phyloP scores from a whole-genome alignment of 805 yeast species.

The Naumovozyma castellii region DNA sequence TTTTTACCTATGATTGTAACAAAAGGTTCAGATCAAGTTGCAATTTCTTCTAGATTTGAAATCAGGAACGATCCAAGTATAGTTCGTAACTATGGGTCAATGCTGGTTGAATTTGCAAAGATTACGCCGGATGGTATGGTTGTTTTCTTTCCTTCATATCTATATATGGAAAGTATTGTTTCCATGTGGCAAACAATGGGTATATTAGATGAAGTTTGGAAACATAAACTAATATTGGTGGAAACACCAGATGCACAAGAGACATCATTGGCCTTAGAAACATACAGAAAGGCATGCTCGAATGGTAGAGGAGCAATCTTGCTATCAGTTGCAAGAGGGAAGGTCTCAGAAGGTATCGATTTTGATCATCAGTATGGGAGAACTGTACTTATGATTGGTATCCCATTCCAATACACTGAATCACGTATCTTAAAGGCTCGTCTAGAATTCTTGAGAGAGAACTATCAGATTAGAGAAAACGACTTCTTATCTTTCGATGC shows the following conservation, averaged over 20 bases:
- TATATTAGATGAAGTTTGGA: slow-evolving; percentile 96
- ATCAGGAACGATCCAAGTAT: slow-evolving; percentile 96
- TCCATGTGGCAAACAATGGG: slow-evolving; percentile 99
- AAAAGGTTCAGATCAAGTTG: slow-evolving; percentile 96
- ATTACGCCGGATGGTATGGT: slow-evolving; percentile 97
- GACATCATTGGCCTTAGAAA: slow-evolving; percentile 88
- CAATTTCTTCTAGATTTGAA: slow-evolving; percentile 91
- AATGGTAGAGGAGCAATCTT: slow-evolving; percentile 97
- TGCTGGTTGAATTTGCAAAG: slow-evolving; percentile 84
- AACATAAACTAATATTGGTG: slow-evolving; percentile 84
- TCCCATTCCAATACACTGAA: slow-evolving; percentile 97
- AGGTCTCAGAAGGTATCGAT: slow-evolving; percentile 98
- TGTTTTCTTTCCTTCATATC: slow-evolving; percentile 92
- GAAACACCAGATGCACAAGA: slow-evolving; percentile 99
- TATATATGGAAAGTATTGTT: slow-evolving; percentile 95
- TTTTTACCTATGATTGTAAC: slow-evolving; percentile 94
- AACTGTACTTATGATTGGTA: slow-evolving; percentile 96
- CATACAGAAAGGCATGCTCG: slow-evolving; percentile 90
- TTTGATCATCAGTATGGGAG: slow-evolving; percentile 97
- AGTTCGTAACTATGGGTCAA: slow-evolving; percentile 90
- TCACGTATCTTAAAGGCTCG: slow-evolving; percentile 93
- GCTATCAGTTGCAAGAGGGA: slow-evolving; percentile 96
- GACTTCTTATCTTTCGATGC: slow-evolving; percentile 97
- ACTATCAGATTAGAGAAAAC: slow-evolving; percentile 84
- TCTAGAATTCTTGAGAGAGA: slow-evolving; percentile 84